Evolutionary conservation across 331 rosid genomes (phyloP).

Genomic region (Quercus tomentella): DNA sequence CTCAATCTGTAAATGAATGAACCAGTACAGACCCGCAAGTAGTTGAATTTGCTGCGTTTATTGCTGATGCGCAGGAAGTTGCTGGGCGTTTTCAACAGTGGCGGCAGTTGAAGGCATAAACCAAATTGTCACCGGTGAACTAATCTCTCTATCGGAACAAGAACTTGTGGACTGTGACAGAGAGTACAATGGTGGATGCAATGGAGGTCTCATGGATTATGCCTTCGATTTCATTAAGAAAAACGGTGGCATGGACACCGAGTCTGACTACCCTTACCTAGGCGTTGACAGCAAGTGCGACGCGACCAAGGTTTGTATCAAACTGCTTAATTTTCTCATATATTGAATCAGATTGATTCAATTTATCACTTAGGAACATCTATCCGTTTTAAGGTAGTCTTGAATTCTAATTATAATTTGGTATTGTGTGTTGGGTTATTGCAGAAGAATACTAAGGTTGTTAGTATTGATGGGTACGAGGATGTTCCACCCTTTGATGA

Average conservation of each 20-base stretch:
- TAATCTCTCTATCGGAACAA: conserved; percentile 81
- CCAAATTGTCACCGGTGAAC: conserved; percentile 64
- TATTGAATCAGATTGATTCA: neutral
- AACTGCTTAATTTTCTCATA: neutral
- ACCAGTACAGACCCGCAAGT: too few species aligned
- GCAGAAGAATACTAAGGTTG: conserved; percentile 71
- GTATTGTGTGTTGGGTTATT: neutral
- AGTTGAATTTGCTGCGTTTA: neutral
- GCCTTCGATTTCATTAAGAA: conserved; percentile 79
- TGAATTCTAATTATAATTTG: neutral
- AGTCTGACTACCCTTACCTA: conserved; percentile 70
- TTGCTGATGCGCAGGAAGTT: conserved; percentile 52
- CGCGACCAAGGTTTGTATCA: conserved; percentile 37
- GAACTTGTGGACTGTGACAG: conserved; percentile 87
- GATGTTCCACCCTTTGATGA: conserved; percentile 66
- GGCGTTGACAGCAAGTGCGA: conserved; percentile 59
- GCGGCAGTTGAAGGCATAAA: conserved; percentile 88
- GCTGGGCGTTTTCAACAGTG: conserved; percentile 93
- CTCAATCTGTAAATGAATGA: too few species aligned
- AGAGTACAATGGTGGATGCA: conserved; percentile 65
- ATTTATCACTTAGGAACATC: neutral
- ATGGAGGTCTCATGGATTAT: conserved; percentile 87
- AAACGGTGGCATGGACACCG: conserved; percentile 88
- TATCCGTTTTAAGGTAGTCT: neutral
- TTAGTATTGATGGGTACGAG: conserved; percentile 71